Base-by-base conservation (phyloP, 148 eudicot species). In the Selenicereus undatus region DNA sequence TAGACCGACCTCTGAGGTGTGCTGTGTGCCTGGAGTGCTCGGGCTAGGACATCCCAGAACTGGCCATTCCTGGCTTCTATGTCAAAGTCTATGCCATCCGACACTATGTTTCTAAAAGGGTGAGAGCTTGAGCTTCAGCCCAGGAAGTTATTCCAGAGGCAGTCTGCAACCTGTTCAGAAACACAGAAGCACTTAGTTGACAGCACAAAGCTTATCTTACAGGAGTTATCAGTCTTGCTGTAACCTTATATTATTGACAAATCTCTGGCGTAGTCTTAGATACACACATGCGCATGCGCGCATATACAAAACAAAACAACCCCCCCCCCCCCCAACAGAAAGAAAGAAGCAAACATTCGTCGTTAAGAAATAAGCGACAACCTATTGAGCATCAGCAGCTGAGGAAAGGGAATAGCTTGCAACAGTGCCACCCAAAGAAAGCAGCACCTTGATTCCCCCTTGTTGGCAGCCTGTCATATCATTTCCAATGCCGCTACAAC, bases 141-240 rank as follows among this genome's bases (percentile, higher is more conserved):
- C 6, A 87, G 76, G 84, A 75, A 90, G 78, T 79, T 87, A 81
- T 87, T 82, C 89, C 88, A 90, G 0, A 90, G 85, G 74, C 87
- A 87, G 27, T 79, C 35, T 8, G 93, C 88, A 18, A 86, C 80
- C 76, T 78, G 71, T 45, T 18, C 5, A 64, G 35, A 32, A 32
- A 32, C 1, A 32, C 32, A 52, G 16, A 12, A 52, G 58, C 56
- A 51, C 2, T 52, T 52, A 52, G 9, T 17, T 52, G 58, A 52
- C 58, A 52, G 58, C 58, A 52, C 58, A 52, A 3, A 0, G 58
- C 58, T 52, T 52, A 12, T 12, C 58, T 52, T 52, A 52, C 18
- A 11, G 58, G 58, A 9, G 14, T 0, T 11, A 0, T 17, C 58
- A 9, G 58, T 12, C 58, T 4, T 0, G 43, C 3, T 5, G 1